phyloP scores from a whole-genome alignment of 805 yeast genomes.

The Candida nonsorbophila region DNA sequence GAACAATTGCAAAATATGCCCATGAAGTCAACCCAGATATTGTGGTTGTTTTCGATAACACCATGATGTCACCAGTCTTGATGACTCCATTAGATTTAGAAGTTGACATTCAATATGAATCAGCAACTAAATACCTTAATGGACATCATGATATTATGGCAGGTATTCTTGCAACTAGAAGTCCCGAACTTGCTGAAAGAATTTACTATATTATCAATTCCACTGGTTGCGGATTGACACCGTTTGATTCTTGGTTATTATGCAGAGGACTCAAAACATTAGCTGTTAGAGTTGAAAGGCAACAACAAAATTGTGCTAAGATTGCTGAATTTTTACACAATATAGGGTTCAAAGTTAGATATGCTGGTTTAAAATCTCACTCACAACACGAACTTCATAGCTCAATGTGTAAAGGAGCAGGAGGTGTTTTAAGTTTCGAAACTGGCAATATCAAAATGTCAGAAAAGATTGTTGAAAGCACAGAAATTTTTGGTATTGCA shows the following conservation, averaged over 20 bases:
- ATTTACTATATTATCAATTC: slow-evolving; percentile 79
- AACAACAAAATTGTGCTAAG: slow-evolving; percentile 72
- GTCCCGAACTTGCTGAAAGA: slow-evolving; percentile 57
- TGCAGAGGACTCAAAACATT: slow-evolving; percentile 86
- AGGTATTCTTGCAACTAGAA: slow-evolving; percentile 75
- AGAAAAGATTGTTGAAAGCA: slow-evolving; percentile 68
- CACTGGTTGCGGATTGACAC: slow-evolving; percentile 87
- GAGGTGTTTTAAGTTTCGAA: slow-evolving; percentile 85
- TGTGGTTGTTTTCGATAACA: slow-evolving; percentile 83
- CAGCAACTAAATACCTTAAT: slow-evolving; percentile 87
- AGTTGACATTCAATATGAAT: slow-evolving; percentile 87
- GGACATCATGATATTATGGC: slow-evolving; percentile 98
- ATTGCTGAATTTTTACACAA: slow-evolving; percentile 69
- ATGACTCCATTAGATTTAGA: slow-evolving; percentile 84
- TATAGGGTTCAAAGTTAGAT: slow-evolving; percentile 72
- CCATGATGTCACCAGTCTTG: slow-evolving; percentile 92
- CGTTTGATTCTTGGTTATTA: slow-evolving; percentile 89
- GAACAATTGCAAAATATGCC: slow-evolving; percentile 58
- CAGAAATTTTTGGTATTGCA: slow-evolving; percentile 79
- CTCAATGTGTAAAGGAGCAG: slow-evolving; percentile 75
- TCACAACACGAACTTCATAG: slow-evolving; percentile 79
- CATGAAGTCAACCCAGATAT: slow-evolving; percentile 64
- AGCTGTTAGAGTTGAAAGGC: slow-evolving; percentile 80
- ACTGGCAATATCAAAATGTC: slow-evolving; percentile 69
- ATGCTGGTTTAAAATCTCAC: slow-evolving; percentile 77